Base-by-base conservation (phyloP, 768 basidiomycete species). In the Paxillus involutus region DNA sequence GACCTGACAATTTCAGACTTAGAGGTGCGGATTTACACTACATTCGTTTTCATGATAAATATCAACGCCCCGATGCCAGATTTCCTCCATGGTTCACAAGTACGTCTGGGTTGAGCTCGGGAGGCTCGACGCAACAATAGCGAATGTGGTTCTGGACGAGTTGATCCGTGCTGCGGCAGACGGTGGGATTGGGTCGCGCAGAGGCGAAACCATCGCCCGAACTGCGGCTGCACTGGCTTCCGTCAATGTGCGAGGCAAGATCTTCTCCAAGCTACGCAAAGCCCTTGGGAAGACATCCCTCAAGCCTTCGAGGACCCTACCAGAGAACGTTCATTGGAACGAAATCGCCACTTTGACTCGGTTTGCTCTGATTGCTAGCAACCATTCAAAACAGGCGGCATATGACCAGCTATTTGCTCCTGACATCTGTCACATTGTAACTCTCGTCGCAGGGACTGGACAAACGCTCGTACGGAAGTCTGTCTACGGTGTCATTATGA, bases 261-360 rank as follows among this genome's bases (percentile, higher is more conserved):
- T 95, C 39, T 80, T 93, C 48, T 79, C 86, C 11, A 88, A 86
- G 61, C 72, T 96, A 50, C 87, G 93, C 41, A 91, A 88, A 79
- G 84, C 85, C 19, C 76, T 94, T 50, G 84, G 83, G 43, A 91
- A 89, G 68, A 83, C 88, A 4, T 82, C 86, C 30, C 75, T 82
- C 9, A 82, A 83, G 56, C 77, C 82, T 0, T 81, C 87, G 1
- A 83, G 75, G 51, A 78, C 79, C 7, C 76, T 94, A 4, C 73
- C 79, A 3, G 86, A 92, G 42, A 89, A 89, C 65, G 73, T 80
- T 2, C 84, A 85, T 56, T 92, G 90, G 88, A 82, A 79, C 52
- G 92, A 94, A 63, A 86, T 95, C 3, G 86, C 90, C 0, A 86
- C 87, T 1, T 75, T 95, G 36, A 77, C 88, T 37, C 86, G 92